These are phyloP conservation scores for Gracilaria caudata DNA, from an alignment of 23 red algal genomes.

Conservation along the genomic window DNA sequence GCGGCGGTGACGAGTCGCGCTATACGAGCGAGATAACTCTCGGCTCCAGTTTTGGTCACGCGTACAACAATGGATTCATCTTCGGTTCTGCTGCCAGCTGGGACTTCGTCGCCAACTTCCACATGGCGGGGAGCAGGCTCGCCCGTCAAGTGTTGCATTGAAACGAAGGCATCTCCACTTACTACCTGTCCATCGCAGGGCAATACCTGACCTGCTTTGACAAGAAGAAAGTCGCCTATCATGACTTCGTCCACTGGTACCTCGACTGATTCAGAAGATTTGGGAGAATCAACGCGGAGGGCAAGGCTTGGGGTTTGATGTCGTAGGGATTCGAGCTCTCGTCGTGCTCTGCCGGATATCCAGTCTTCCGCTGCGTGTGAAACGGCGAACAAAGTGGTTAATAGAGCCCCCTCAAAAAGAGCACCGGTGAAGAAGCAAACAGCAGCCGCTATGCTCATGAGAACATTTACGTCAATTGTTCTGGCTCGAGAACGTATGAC, in stretches of 20 bases:
- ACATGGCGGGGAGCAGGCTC: conserved; percentile 66
- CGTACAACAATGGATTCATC: conserved; percentile 76
- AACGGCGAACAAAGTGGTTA: conserved; percentile 74
- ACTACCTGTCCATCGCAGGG: conserved; percentile 85
- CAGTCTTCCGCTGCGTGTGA: conserved; percentile 79
- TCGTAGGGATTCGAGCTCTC: conserved; percentile 78
- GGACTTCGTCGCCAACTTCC: conserved; percentile 47
- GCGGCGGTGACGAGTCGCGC: conserved; percentile 79
- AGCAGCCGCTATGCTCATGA: conserved; percentile 89
- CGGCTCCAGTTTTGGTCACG: conserved; percentile 58
- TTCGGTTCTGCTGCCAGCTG: conserved; percentile 70
- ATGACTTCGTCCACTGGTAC: conserved; percentile 39
- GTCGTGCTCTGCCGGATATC: conserved; percentile 59
- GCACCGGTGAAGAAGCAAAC: conserved; percentile 62
- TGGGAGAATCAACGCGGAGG: conserved; percentile 25
- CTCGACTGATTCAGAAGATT: not conserved
- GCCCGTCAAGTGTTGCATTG: conserved; percentile 76
- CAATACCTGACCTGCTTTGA: conserved; percentile 72
- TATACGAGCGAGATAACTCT: conserved; percentile 85
- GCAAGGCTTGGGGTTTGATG: conserved; percentile 62
- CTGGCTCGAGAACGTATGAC: conserved; percentile 25
- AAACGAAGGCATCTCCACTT: conserved; percentile 76
- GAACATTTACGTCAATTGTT: conserved; percentile 76
- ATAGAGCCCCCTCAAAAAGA: conserved; percentile 74
- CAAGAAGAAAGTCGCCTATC: conserved; percentile 82